These are phyloP conservation scores for Daldinia concentrica DNA, from an alignment of 495 filamentous ascomycete species.

Conservation along the genomic window DNA sequence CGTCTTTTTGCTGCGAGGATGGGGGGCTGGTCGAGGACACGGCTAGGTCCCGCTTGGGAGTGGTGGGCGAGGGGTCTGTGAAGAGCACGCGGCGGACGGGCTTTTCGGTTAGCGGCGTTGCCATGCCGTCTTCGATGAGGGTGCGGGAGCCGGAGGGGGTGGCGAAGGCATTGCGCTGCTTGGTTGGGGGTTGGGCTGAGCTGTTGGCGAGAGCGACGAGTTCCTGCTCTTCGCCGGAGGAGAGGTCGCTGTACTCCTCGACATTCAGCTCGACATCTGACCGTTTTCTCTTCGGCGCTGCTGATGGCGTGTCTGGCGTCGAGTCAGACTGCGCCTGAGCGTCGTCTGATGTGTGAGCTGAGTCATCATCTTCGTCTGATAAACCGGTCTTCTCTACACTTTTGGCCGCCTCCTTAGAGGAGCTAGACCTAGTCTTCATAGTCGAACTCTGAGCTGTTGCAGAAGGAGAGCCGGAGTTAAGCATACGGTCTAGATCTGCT, in stretches of 20 bases:
- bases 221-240: conserved; percentile 37
- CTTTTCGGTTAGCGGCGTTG: conserved; percentile 43
- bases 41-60: conserved; percentile 4
- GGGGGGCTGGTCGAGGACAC: neutral
- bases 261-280: neutral
- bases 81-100: conserved; percentile 40
- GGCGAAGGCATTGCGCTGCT: conserved; percentile 21
- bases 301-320: conserved; percentile 4
- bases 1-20: conserved; percentile 1
- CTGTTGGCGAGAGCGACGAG: conserved; percentile 27
- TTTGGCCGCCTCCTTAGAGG: neutral
- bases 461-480: conserved; percentile 14
- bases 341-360: conserved; percentile 1
- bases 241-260: conserved; percentile 41
- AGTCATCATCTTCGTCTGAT: conserved; percentile 7
- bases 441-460: conserved; percentile 3
- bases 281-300: conserved; percentile 33
- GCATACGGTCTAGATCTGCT: conserved; percentile 27
- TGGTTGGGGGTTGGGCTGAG: conserved; percentile 17
- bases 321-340: neutral
- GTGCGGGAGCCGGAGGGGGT: conserved; percentile 14
- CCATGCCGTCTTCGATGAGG: conserved; percentile 29
- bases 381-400: neutral
- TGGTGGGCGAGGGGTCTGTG: conserved; percentile 11
- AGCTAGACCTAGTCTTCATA: neutral